Base-by-base conservation (phyloP, 1,284 basidiomycete species). In the Mixia osmundae region DNA sequence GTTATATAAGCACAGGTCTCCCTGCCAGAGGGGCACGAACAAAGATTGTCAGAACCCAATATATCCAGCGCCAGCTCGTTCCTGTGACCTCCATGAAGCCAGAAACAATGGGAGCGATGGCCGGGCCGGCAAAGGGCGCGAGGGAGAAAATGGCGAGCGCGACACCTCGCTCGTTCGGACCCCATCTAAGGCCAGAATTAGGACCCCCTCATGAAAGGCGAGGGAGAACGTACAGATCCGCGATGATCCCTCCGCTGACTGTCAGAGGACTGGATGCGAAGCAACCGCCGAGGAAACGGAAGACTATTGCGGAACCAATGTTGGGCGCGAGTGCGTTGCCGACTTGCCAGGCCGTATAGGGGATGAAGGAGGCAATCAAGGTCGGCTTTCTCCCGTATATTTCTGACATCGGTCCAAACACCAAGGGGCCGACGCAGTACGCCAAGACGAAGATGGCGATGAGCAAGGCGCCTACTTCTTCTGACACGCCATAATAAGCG, bases 21-120 rank as follows among this genome's bases (percentile, higher is more conserved):
- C 10, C 25, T 26, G n/a, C 25, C n/a, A 10, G 9, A n/a, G n/a
- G 25, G 25, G n/a, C 4, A 52, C 41, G 11, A 53, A 58, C 59
- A 48, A 80, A 79, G 23, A 69, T 63, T 9, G 72, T 62, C 26
- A 75, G 54, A 27, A 76, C 61, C 73, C 74, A 80, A 58, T 71
- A 82, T 9, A 63, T 54, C 74, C 73, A 78, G 29, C 71, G 61
- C 69, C 71, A 79, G 25, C 46, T 44, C 0, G 59, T 55, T 5
- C 61, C 61, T 1, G 57, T 50, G 10, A 64, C 61, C 2, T 50
- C 40, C 46, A 69, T 67, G 49, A 56, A 63, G 8, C 76, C 71
- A 28, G 66, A 65, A 9, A 74, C 65, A 25, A 70, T 66, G 1
- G 76, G 76, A 0, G 71, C 74, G 18, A 61, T 42, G 0, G 55